These are phyloP conservation scores for Helminthosporium solani DNA, from an alignment of 2,329 filamentous ascomycete genomes.

Conservation along the genomic window DNA sequence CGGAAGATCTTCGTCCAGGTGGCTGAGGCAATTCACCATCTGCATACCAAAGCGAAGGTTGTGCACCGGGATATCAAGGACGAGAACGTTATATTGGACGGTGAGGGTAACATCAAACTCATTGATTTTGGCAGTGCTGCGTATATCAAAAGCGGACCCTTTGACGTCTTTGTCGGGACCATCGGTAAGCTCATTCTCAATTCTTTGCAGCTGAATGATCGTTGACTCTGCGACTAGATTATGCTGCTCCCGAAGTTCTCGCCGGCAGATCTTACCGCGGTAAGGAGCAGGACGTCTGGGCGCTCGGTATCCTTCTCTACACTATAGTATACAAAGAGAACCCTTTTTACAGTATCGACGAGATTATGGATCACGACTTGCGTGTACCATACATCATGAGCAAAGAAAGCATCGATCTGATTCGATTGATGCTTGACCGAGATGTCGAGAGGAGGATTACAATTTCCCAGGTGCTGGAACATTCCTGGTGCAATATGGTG, in stretches of 20 bases:
- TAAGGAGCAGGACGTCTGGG: slow-evolving; percentile 98
- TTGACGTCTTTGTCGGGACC: slow-evolving; percentile 98
- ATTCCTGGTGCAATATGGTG: slow-evolving; percentile 69
- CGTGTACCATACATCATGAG: slow-evolving; percentile 86
- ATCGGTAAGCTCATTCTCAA: slow-evolving; percentile 67
- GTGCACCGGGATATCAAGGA: slow-evolving; percentile 99
- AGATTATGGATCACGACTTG: slow-evolving; percentile 97
- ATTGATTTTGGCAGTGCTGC: slow-evolving; percentile 98
- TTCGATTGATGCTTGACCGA: slow-evolving; percentile 88
- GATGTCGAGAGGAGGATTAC: slow-evolving; percentile 79
- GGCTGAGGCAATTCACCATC: slow-evolving; percentile 81
- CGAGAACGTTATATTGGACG: slow-evolving; percentile 94
- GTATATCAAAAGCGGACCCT: slow-evolving; percentile 97
- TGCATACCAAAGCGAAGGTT: slow-evolving; percentile 86
- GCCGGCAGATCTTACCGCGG: slow-evolving; percentile 89
- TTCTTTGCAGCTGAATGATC: not conserved
- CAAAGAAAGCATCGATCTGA: slow-evolving; percentile 88
- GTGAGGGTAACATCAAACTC: slow-evolving; percentile 91
- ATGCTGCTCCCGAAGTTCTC: slow-evolving; percentile 96
- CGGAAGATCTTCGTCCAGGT: slow-evolving; percentile 95
- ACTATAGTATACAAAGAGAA: slow-evolving; percentile 99
- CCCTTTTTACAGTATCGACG: slow-evolving; percentile 97
- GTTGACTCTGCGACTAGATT: slow-evolving; percentile 61
- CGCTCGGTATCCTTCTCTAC: slow-evolving; percentile 92
- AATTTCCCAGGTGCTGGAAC: slow-evolving; percentile 85